Base-by-base conservation (phyloP, 805 yeast genomes). In the Isabelozyma gotoi region DNA sequence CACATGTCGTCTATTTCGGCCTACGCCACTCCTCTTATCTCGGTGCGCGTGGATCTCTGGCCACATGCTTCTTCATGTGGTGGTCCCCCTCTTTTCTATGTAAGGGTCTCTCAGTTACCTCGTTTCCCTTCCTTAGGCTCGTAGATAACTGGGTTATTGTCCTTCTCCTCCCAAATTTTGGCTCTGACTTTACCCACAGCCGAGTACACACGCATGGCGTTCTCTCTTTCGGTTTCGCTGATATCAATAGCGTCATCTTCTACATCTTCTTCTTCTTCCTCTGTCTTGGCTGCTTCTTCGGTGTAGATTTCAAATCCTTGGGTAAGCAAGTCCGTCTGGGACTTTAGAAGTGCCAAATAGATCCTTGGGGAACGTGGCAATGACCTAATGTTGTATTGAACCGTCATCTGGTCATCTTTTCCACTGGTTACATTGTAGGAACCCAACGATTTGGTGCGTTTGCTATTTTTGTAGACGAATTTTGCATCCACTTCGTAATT, bases 111-210 rank as follows among this genome's bases (percentile, higher is more conserved):
- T 29, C 44, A 41, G 14, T 16, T 29, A 35, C 29, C 17, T 24
- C 18, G 12, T 8, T n/a, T n/a, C n/a, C 34, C 34, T 18, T 21
- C 7, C 10, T 46, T 53, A 12, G 60, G 50, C 33, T 46, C 39
- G 41, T 51, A 57, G 19, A 55, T 47, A 40, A 53, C 47, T 6
- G 58, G 57, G 17, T 58, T 53, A 5, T 39, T 21, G 35, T 65
- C 68, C 33, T 53, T 43, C 6, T 46, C 40, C 19, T 48, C 47
- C 71, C 69, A 65, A 41, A 45, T 39, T 27, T 52, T 51, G 20
- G 55, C 46, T 32, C 71, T 49, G 8, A 54, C 52, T 38, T 46
- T 45, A 4, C 71, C 71, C 8, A 65, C 58, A 20, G 51, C 55
- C 5, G 63, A 53, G 44, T 56, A 63, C 27, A 50, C 38, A 32